Evolutionary conservation across 108 stramenopile genomes (phyloP).

Genomic region (Mediolabrus comicus): DNA sequence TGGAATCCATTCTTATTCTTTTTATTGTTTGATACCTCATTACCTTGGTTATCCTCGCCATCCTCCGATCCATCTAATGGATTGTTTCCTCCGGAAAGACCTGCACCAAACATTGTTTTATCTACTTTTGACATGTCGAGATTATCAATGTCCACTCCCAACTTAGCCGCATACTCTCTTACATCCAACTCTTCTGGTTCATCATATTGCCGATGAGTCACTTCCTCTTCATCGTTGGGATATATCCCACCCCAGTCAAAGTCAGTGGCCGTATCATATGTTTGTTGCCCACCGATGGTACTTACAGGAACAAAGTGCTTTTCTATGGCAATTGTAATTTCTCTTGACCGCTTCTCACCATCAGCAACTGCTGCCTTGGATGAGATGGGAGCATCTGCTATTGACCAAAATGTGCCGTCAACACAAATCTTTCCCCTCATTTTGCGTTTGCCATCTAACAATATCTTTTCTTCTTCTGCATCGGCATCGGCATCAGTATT

Average conservation of each 20-base stretch:
- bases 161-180: conserved; percentile 68
- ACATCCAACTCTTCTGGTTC: conserved; percentile 81
- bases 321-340: conserved; percentile 72
- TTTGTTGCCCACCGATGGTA: conserved; percentile 9
- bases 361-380: conserved; percentile 3
- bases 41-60: neutral
- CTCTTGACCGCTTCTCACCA: conserved; percentile 18
- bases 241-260: conserved; percentile 88
- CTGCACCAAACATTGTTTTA: conserved; percentile 80
- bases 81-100: conserved; percentile 26
- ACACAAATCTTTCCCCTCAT: conserved; percentile 63
- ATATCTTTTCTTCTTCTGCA: conserved; percentile 20
- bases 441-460: conserved; percentile 63
- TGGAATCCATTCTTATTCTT: conserved; percentile 16
- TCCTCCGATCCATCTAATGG: neutral
- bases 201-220: conserved; percentile 62
- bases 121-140: conserved; percentile 85
- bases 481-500: neutral
- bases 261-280: conserved; percentile 48
- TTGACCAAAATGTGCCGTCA: conserved; percentile 85
- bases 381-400: conserved; percentile 45
- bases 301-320: conserved; percentile 46
- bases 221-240: conserved; percentile 71
- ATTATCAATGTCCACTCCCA: conserved; percentile 90
- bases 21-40: neutral